These are phyloP conservation scores for Jimgerdemannia lactiflua DNA, from an alignment of 192 early-diverging fungal species.

Conservation along the genomic window DNA sequence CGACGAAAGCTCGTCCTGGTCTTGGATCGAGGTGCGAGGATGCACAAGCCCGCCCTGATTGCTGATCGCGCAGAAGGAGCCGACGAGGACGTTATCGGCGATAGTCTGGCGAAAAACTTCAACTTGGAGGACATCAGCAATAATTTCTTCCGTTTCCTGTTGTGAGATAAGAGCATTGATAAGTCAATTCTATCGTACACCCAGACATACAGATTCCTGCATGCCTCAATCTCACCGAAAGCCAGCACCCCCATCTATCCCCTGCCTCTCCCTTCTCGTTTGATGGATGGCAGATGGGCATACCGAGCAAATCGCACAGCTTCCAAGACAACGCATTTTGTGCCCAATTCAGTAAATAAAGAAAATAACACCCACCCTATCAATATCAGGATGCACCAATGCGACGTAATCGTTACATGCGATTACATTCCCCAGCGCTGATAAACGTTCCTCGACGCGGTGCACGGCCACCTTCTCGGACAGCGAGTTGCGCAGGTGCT, in stretches of 20 bases:
- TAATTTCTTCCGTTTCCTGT: constrained; percentile 96
- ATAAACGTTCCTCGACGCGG: constrained; percentile 96
- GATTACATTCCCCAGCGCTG: constrained; percentile 98
- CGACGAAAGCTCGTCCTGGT: constrained; percentile 97
- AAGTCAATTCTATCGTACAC: too few species aligned
- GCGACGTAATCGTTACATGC: constrained; percentile 99
- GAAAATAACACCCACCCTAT: constrained; percentile 28
- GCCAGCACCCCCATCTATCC: too few species aligned
- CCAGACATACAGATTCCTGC: too few species aligned
- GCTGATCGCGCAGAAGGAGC: constrained; percentile 91
- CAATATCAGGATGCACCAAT: constrained; percentile 97
- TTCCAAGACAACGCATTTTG: not conserved
- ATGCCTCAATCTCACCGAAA: too few species aligned
- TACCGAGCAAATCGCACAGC: too few species aligned
- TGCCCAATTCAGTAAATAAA: constrained; percentile 25
- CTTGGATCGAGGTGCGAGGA: constrained; percentile 92
- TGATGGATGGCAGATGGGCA: too few species aligned
- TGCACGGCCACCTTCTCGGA: constrained; percentile 93
- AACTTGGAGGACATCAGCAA: constrained; percentile 95
- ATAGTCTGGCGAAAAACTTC: constrained; percentile 99
- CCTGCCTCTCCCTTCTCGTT: too few species aligned
- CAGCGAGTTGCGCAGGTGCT: constrained; percentile 94
- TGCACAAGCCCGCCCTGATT: constrained; percentile 99
- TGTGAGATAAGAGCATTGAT: too few species aligned
- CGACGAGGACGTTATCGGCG: constrained; percentile 96